Percentiles rank a stretch among this genome's conserved stretches.
Conservation (phyloP, 2,329 filamentous ascomycete species). For the Fusarium coffeatum region DNA sequence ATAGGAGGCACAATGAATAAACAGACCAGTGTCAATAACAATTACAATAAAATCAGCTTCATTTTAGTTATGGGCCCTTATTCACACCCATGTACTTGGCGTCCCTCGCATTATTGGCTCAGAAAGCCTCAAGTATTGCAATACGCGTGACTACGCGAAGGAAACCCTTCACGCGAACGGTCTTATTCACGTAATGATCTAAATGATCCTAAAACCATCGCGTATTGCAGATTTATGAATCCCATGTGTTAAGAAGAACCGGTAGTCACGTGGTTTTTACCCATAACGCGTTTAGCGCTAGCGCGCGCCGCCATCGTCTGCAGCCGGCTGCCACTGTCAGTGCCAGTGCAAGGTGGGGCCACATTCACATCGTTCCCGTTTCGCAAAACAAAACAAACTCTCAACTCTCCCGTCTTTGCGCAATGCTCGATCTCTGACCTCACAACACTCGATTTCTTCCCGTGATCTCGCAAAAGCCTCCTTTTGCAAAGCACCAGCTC, state of each 20-base stretch:
- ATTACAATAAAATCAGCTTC: constrained; percentile 26
- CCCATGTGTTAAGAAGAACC: background rate
- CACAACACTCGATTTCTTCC: background rate
- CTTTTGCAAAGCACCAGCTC: constrained; percentile 17
- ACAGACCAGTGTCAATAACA: background rate
- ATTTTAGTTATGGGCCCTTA: constrained; percentile 24
- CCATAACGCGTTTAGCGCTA: constrained; percentile 26
- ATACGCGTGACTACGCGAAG: background rate
- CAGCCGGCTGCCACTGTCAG: background rate
- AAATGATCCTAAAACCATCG: background rate
- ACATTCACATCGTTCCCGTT: constrained; percentile 22
- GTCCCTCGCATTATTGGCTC: background rate
- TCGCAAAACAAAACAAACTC: constrained; percentile 38
- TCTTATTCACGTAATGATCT: background rate
- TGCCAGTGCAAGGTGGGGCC: background rate
- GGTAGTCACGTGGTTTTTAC: background rate
- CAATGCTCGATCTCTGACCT: constrained; percentile 6
- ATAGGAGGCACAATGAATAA: background rate
- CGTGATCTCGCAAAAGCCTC: background rate
- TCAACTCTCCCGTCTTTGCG: constrained; percentile 10
- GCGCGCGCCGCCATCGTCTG: constrained; percentile 14
- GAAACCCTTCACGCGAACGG: background rate
- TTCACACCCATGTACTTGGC: constrained; percentile 11
- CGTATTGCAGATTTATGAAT: background rate
- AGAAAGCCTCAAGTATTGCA: background rate